These are phyloP conservation scores for Leccinum rimulosum DNA, from an alignment of 768 basidiomycete genomes.

Conservation along the genomic window DNA sequence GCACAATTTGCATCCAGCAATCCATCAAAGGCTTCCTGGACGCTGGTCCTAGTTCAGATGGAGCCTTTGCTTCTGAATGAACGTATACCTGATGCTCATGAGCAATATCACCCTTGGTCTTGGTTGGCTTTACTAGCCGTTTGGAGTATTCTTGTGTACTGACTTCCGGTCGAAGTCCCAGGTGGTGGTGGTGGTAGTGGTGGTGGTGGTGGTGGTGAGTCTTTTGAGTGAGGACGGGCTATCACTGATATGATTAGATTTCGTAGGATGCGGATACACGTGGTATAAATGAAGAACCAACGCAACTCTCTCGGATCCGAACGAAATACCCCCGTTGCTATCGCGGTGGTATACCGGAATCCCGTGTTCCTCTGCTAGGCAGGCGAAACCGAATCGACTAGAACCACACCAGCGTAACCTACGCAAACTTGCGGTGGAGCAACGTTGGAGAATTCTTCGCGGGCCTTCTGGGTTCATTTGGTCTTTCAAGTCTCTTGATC, in stretches of 20 bases:
- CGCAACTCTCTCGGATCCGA: not conserved
- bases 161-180: not conserved
- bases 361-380: not conserved
- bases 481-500: not conserved
- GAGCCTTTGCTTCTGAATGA: not conserved
- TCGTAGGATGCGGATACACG: not conserved
- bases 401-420: too few species aligned
- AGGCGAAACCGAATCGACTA: not conserved
- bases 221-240: too few species aligned
- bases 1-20: not conserved
- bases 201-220: not conserved
- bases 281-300: not conserved
- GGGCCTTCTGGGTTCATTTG: not conserved
- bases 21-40: not conserved
- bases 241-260: constrained; percentile 6
- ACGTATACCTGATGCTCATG: not conserved
- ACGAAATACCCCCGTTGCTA: not conserved
- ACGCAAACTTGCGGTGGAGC: not conserved
- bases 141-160: not conserved
- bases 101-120: not conserved
- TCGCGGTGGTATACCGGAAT: not conserved
- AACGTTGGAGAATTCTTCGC: not conserved
- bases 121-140: not conserved
- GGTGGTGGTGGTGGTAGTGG: not conserved
- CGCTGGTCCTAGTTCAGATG: not conserved